phyloP scores from a whole-genome alignment of 1,284 basidiomycete species.

The Naganishia cerealis region DNA sequence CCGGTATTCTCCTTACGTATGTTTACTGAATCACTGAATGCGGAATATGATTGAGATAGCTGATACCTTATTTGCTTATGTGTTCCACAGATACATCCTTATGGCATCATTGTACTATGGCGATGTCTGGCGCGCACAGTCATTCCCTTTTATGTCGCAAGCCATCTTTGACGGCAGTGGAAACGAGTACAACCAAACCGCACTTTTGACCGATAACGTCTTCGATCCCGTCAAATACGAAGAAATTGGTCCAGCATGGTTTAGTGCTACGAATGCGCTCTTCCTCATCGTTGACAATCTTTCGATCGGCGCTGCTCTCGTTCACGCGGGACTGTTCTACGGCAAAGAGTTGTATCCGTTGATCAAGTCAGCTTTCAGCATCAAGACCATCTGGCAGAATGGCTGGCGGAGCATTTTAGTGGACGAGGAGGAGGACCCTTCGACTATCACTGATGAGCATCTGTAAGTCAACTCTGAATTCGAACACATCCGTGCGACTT shows the following conservation, averaged over 20 bases:
- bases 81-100: slow-evolving; percentile 13
- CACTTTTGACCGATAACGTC: slow-evolving; percentile 60
- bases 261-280: slow-evolving; percentile 53
- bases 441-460: slow-evolving; percentile 60
- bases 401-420: slow-evolving; percentile 31
- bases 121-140: slow-evolving; percentile 58
- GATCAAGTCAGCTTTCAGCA: slow-evolving; percentile 21
- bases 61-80: not conserved
- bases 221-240: slow-evolving; percentile 63
- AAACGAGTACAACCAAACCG: slow-evolving; percentile 60
- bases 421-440: slow-evolving; percentile 36
- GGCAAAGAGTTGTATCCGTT: slow-evolving; percentile 27
- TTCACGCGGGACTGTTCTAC: slow-evolving; percentile 30
- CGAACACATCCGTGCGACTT: too few relatives aligned
- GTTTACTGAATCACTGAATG: slow-evolving; percentile 51
- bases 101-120: slow-evolving; percentile 60
- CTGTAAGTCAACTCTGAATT: slow-evolving; percentile 43
- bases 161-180: slow-evolving; percentile 64
- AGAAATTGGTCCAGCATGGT: slow-evolving; percentile 60
- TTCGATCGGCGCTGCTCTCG: slow-evolving; percentile 52
- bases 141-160: slow-evolving; percentile 66
- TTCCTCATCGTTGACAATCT: slow-evolving; percentile 53
- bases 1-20: slow-evolving; percentile 62
- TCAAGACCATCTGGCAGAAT: slow-evolving; percentile 24
- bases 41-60: not conserved